Base-by-base conservation (phyloP, 257 asterid genomes). In the Lavandula angustifolia region DNA sequence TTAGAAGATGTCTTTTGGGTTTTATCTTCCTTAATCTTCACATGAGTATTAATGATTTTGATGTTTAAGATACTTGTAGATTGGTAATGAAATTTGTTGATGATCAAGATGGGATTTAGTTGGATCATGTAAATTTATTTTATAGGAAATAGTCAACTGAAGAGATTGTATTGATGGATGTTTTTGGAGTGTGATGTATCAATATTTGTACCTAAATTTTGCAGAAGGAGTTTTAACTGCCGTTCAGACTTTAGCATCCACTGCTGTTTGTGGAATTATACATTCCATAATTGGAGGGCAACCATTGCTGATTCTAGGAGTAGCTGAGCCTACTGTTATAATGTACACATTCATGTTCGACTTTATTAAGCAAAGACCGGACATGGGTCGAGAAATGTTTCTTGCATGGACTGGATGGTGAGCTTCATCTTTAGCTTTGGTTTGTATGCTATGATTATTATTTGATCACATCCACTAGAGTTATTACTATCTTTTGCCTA, bases 391-490 rank as follows among this genome's bases (percentile, higher is more conserved):
- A 22, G 79, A 84, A 31, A 35, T 92, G 70, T 92, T 92, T 68
- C 96, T 92, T 29, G 94, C 98, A 31, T 92, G 98, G 97, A 78
- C 91, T 33, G 98, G 94, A 74, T 92, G 98, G 98, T 91, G 56
- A 71, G 84, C 59, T 27, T 59, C 27, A 9, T 37, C 53, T 65
- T 64, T 37, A 5, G 22, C 18, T n/a, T 59, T 29, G 5, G 1
- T 44, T 29, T 37, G 17, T 55, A n/a, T 27, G 32, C 6, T 4
- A 16, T 22, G 16, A n/a, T 64, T 55, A 40, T 17, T 56, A 9
- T 16, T 38, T 50, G 13, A n/a, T 38, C n/a, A 57, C 29, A 54
- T 62, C 9, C 31, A 14, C 38, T 47, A 10, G 34, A 34, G 8
- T n/a, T 8, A 9, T 54, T 22, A 60, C 68, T 33, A 35, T 56